These are phyloP conservation scores for Starmerella sp. DNA, from an alignment of 805 yeast species.

Conservation along the genomic window DNA sequence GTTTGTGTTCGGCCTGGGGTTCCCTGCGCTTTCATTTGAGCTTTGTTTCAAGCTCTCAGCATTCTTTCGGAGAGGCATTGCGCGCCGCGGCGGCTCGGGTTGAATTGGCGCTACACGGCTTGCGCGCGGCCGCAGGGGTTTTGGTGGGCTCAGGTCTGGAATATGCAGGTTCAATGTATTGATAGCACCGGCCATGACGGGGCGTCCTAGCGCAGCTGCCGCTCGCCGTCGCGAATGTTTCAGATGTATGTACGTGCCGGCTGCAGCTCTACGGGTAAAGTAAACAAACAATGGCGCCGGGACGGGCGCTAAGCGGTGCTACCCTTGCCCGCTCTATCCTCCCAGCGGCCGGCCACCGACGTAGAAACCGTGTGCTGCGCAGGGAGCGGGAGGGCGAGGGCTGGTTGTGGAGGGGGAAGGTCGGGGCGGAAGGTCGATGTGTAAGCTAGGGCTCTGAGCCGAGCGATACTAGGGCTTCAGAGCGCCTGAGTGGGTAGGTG, in stretches of 20 bases:
- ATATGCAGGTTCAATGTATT: not conserved
- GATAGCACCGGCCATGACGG: not conserved
- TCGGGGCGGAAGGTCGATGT: not conserved
- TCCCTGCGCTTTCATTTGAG: too few relatives aligned
- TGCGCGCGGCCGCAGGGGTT: not conserved
- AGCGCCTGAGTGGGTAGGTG: not conserved
- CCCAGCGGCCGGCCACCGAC: not conserved
- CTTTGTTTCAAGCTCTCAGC: too few relatives aligned
- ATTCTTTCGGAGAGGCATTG: not conserved
- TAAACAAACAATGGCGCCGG: not conserved
- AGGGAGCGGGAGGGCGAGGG: too few relatives aligned
- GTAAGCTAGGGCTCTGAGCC: too few relatives aligned
- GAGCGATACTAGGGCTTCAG: not conserved
- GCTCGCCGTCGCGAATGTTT: not conserved
- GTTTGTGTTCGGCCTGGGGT: not conserved
- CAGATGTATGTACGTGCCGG: not conserved
- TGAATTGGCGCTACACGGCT: not conserved
- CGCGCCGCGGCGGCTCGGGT: not conserved
- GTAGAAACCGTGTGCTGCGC: too few relatives aligned
- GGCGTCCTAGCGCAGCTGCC: not conserved
- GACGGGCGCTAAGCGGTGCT: not conserved
- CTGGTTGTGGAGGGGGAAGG: not conserved
- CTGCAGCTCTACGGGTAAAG: not conserved
- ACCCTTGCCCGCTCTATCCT: not conserved
- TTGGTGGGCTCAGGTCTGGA: conserved; percentile 1